phyloP scores from a whole-genome alignment of 2,329 filamentous ascomycete genomes.

The Chaetomiaceae sp. region DNA sequence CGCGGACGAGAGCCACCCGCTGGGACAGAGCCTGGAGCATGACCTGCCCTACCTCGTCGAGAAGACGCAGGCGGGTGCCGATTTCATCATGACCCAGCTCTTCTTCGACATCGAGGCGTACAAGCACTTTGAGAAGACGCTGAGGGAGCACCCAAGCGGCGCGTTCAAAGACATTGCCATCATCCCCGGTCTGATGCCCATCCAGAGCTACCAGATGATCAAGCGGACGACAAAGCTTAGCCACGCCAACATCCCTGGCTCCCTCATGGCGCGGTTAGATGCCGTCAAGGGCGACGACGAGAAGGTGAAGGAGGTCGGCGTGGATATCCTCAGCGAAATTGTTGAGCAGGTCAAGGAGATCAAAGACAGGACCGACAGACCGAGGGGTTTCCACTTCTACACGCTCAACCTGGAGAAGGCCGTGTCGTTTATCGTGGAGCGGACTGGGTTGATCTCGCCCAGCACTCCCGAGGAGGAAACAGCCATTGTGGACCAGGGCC shows the following conservation, averaged over 20 bases:
- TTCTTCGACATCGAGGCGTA: conserved; percentile 91
- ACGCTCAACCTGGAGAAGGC: conserved; percentile 95
- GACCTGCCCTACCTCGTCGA: conserved; percentile 87
- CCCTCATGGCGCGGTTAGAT: conserved; percentile 66
- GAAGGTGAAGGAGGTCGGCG: conserved; percentile 72
- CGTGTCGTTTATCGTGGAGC: conserved; percentile 86
- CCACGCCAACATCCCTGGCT: conserved; percentile 73
- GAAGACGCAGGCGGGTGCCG: conserved; percentile 85
- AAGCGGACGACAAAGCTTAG: conserved; percentile 91
- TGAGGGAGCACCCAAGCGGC: conserved; percentile 78
- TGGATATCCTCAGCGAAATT: conserved; percentile 80
- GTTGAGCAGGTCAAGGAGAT: conserved; percentile 69
- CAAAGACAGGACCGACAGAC: conserved; percentile 51
- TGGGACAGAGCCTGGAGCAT: conserved; percentile 63
- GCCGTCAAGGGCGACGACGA: conserved; percentile 75
- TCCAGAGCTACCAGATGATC: conserved; percentile 95
- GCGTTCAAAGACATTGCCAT: conserved; percentile 83
- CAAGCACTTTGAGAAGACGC: conserved; percentile 67
- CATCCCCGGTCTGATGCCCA: conserved; percentile 93
- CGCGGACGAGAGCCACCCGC: conserved; percentile 80
- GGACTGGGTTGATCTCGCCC: conserved; percentile 73
- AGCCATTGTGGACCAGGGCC: conserved; percentile 45
- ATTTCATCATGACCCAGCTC: conserved; percentile 98
- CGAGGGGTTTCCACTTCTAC: conserved; percentile 92
- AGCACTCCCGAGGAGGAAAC: conserved; percentile 46